Percentiles rank a stretch among this genome's conserved stretches.
Evolutionary conservation across 805 yeast genomes (phyloP).

Genomic region (Yarrowia alimentaria): DNA sequence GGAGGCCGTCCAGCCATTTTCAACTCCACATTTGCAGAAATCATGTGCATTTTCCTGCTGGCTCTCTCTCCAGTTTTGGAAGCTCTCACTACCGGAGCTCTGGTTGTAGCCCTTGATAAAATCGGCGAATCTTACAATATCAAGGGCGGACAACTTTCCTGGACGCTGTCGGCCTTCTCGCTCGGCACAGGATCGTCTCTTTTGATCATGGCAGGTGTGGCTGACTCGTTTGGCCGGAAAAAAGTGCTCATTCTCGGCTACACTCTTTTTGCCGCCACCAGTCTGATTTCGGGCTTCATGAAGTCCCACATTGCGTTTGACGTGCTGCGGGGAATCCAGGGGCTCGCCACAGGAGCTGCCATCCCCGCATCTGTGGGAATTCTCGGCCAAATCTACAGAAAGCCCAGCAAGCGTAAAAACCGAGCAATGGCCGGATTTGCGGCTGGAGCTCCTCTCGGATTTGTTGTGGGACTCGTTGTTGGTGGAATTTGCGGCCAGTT

Average conservation of each 20-base stretch:
- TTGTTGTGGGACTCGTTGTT: slow-evolving; percentile 44
- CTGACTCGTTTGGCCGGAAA: slow-evolving; percentile 49
- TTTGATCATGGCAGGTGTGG: slow-evolving; percentile 47
- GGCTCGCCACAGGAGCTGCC: slow-evolving; percentile 46
- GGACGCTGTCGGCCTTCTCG: slow-evolving; percentile 46
- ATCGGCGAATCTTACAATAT: slow-evolving; percentile 42
- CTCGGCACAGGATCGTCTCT: slow-evolving; percentile 48
- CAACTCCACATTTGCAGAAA: slow-evolving; percentile 35
- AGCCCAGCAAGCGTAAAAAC: slow-evolving; percentile 45
- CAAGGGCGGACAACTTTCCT: slow-evolving; percentile 46
- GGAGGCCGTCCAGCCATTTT: neutral
- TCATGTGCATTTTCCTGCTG: slow-evolving; percentile 39
- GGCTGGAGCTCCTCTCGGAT: slow-evolving; percentile 53
- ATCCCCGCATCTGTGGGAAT: slow-evolving; percentile 52
- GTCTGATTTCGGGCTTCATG: slow-evolving; percentile 37
- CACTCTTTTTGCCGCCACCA: slow-evolving; percentile 38
- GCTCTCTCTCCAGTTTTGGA: slow-evolving; percentile 46
- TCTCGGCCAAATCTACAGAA: slow-evolving; percentile 44
- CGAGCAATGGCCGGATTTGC: slow-evolving; percentile 46
- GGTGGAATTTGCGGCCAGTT: slow-evolving; percentile 47
- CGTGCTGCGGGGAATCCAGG: slow-evolving; percentile 47
- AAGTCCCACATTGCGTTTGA: slow-evolving; percentile 41
- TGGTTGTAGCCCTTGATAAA: slow-evolving; percentile 43
- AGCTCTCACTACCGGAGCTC: slow-evolving; percentile 42
- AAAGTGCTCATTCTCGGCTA: slow-evolving; percentile 43